Evolutionary conservation across 2,329 filamentous ascomycete species (phyloP).

Genomic region (Nannizziopsis barbatae): DNA sequence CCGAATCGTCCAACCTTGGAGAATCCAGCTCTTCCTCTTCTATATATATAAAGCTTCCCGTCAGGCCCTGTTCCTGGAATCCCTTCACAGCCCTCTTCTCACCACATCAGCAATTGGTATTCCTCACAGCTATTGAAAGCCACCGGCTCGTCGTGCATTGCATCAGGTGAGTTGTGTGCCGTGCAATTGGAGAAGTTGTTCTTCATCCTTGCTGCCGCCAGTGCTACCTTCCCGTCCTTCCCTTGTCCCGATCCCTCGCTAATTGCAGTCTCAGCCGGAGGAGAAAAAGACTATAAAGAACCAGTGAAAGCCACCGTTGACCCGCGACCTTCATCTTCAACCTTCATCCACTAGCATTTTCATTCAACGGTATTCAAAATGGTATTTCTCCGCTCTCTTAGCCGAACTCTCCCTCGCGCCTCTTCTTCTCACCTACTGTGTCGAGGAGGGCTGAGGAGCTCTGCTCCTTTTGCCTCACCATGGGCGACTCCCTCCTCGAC

Average conservation of each 20-base stretch:
- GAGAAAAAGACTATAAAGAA: neutral
- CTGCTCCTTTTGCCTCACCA: conserved; percentile 3
- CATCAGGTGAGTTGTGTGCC: neutral
- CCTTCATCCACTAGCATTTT: neutral
- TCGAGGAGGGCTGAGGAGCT: conserved; percentile 7
- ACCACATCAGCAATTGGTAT: neutral
- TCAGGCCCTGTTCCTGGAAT: neutral
- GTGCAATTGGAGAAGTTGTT: conserved; percentile 5
- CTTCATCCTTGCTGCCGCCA: neutral
- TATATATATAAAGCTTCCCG: neutral
- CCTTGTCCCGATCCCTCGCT: neutral
- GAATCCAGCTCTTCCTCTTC: no score
- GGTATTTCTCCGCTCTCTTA: conserved; percentile 54
- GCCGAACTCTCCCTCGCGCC: conserved; percentile 45
- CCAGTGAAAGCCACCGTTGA: neutral
- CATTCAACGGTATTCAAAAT: conserved; percentile 31
- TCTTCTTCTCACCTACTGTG: conserved; percentile 42
- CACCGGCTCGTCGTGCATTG: neutral
- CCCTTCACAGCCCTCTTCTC: neutral
- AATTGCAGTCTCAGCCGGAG: neutral
- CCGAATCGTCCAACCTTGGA: no score
- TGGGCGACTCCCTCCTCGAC: conserved; percentile 30
- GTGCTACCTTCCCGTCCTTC: neutral
- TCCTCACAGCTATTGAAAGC: neutral
- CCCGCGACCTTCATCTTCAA: neutral